Percentiles rank a stretch among this genome's conserved stretches.
Conservation (phyloP, 2,329 filamentous ascomycete species). For the Lasiodiplodia sp. region DNA sequence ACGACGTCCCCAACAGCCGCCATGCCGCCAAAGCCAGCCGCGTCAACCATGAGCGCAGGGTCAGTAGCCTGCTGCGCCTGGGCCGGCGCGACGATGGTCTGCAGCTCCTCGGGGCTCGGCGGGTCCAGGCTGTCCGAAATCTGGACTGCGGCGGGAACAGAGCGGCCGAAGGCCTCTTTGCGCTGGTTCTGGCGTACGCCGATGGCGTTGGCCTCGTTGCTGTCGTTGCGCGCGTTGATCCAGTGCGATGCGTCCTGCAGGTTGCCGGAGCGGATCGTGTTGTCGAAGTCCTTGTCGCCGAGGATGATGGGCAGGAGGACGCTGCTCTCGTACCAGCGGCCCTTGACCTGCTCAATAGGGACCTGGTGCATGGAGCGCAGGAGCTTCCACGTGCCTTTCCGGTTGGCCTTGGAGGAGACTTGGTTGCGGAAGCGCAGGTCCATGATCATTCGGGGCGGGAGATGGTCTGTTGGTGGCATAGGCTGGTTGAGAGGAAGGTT, state of each 20-base stretch:
- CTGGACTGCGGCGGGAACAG: conserved; percentile 47
- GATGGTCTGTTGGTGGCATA: conserved; percentile 46
- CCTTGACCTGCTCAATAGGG: conserved; percentile 60
- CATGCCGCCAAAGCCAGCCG: not conserved
- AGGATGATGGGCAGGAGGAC: conserved; percentile 55
- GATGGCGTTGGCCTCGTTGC: conserved; percentile 34
- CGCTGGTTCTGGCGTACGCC: conserved; percentile 44
- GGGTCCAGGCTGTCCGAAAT: conserved; percentile 51
- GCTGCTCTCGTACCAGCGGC: conserved; percentile 67
- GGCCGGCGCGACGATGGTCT: not conserved
- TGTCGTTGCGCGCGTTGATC: conserved; percentile 58
- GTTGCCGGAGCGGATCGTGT: conserved; percentile 47
- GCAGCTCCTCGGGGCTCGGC: conserved; percentile 34
- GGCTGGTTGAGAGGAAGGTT: conserved; percentile 41
- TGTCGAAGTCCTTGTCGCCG: conserved; percentile 40
- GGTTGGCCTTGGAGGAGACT: conserved; percentile 47
- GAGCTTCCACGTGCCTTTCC: conserved; percentile 33
- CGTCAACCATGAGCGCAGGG: conserved; percentile 16
- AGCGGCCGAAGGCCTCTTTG: conserved; percentile 51
- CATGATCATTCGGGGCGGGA: conserved; percentile 60
- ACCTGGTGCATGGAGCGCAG: conserved; percentile 37
- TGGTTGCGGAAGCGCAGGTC: conserved; percentile 59
- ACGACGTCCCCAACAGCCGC: conserved; percentile 34
- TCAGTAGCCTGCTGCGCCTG: conserved; percentile 24
- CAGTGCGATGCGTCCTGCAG: conserved; percentile 52